Evolutionary conservation across 495 filamentous ascomycete genomes (phyloP), one percentile per base, ranked within the genome.

Genomic region (Aspergillus egyptiacus): DNA sequence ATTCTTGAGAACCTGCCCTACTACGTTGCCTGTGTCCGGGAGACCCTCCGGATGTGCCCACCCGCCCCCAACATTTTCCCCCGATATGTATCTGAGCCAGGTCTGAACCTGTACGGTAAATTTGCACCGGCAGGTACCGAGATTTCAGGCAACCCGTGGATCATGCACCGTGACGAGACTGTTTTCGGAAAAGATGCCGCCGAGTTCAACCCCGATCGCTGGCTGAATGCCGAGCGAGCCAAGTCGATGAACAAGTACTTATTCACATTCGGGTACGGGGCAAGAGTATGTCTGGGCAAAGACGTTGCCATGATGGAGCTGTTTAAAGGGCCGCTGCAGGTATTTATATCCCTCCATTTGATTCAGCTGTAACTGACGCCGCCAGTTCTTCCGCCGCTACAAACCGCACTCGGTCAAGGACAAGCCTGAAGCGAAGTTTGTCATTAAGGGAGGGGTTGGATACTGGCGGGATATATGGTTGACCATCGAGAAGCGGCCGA

Each of bases 291-390:
- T 55, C 47, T 81, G 39, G 79, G 79, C 0, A 71, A 61, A 50
- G 68, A 73, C 53, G 71, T 83, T 56, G 78, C 78, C 4, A 64
- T 76, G 58, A 74, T 77, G 66, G 77, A 83, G 62, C 53, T 82
- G 50, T 78, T 73, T 47, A 79, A 79, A 63, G 66, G 60, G 22
- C 67, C 69, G 8, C 54, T 78, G 35, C 69, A 74, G 63, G 74
- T 77, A 60, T 39, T 64, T 57, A 47, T 36, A 17, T 19, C 31
- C 39, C 31, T 6, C 25, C 48, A 24, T 40, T 20, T 40, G 24
- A 17, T 33, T 30, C 10, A 34, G 31, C 24, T 31, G 20, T 2
- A 6, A 37, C 55, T 57, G 19, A 55, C 32, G 20, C 35, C 3
- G 34, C 11, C 46, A 71, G 66, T 67, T 69, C 55, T 68, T 70